Base-by-base conservation (phyloP, 768 basidiomycete species). In the Porpolomopsis calyptriformis region DNA sequence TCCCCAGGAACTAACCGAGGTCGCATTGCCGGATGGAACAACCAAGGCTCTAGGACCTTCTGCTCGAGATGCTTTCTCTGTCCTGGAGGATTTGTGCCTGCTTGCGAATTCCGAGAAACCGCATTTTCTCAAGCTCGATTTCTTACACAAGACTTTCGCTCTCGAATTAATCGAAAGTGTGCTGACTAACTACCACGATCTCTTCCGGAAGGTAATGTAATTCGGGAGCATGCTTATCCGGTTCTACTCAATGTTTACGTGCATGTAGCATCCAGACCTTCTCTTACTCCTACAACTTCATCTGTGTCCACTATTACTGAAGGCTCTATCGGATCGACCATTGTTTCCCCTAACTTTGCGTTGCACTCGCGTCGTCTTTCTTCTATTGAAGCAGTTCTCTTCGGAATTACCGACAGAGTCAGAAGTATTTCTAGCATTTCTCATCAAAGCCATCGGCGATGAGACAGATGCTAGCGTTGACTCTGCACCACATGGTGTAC, bases 121-220 rank as follows among this genome's bases (percentile, higher is more conserved):
- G 2, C 70, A 73, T 44, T 88, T 96, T 57, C 70, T 96, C 49
- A 81, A 82, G 52, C 76, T 97, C 38, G 80, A 86, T 18, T 77
- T 73, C 42, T 67, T 98, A 37, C 87, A 86, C 55, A 84, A 92
- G 63, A 97, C 96, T 0, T 98, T 98, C 53, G 90, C 92, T 0
- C 66, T 99, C n/a, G 94, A 99, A 63, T 67, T 98, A 44, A 90
- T 98, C 29, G 94, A 99, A 66, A 97, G 93, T 55, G 88, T 97
- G 2, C 67, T 99, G 42, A 92, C 90, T 5, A 92, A 93, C 58
- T 92, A 93, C 55, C 82, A 90, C 51, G 74, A 72, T n/a, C 69
- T 90, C 0, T 92, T 93, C 59, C 74, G 84, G 43, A 77, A 83
- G 70, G 92, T 86, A 53, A 29, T 67, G 58, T 26, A 35, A 35